Base-by-base conservation (phyloP, 1,139 yeast genomes). In the Lodderomyces parapsilosis region DNA sequence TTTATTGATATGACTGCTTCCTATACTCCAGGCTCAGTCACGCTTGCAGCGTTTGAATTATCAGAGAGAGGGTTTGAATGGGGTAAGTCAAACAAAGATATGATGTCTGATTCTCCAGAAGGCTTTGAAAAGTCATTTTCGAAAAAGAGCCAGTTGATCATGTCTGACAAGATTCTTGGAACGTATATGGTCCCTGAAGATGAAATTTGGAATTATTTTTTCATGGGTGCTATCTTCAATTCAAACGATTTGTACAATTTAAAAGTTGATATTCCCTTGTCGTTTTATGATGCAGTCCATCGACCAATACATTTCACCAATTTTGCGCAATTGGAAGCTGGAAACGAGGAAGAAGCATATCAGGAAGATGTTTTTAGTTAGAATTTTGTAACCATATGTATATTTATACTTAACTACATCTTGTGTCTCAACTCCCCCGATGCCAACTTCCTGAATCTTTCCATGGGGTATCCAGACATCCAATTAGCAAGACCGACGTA, bases 131-230 rank as follows among this genome's bases (percentile, higher is more conserved):
- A 81, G 1, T 57, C 64, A 0, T 89, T 80, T 60, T 83, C 87
- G 36, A 70, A 66, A 30, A 76, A 77, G 53, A 77, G 85, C 7
- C 96, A 90, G 56, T 61, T 93, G 49, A 66, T 91, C 25, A 62
- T 93, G 32, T 82, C 96, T 0, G 95, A 86, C 49, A 73, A 83
- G 45, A 75, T 89, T 42, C 74, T 77, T 58, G 99, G 99, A 4
- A 85, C 83, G 48, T 91, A 88, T 62, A 63, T 88, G 66, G 96
- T 90, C 1, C 99, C 99, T 1, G 84, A 80, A 31, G 86, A 86
- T 38, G 83, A 81, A 44, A 61, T 90, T 28, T 93, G 99, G 99
- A 93, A 93, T 60, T 90, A 86, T 59, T 78, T 94, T 3, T 93
- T 94, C 57, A 76, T 89, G 66, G 95, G 97, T 2, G 85, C 95